These are phyloP conservation scores for Musa beccarii DNA, from an alignment of 176 grass and related monocot genomes.

Conservation along the genomic window DNA sequence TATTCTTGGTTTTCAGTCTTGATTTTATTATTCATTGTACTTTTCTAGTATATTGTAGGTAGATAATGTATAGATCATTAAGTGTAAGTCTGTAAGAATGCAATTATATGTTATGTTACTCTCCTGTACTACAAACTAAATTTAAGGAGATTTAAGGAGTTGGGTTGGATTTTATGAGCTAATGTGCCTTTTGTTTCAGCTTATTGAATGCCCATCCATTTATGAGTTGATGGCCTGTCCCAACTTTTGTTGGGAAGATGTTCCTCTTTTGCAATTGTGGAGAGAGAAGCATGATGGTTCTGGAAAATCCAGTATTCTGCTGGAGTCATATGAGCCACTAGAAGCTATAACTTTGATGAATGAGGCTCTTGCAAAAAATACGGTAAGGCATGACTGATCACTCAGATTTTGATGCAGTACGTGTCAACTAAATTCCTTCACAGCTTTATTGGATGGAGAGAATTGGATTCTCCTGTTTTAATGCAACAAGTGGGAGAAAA, in stretches of 20 bases:
- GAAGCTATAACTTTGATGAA: conserved; percentile 70
- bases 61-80: not conserved
- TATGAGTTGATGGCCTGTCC: conserved; percentile 78
- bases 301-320: conserved; percentile 44
- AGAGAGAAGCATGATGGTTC: conserved; percentile 41
- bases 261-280: conserved; percentile 87
- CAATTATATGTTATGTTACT: not conserved
- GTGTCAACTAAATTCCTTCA: conserved; percentile 1
- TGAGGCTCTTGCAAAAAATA: conserved; percentile 80
- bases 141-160: not conserved
- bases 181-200: conserved; percentile 33
- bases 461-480: not conserved
- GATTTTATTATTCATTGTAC: not conserved
- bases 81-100: not conserved
- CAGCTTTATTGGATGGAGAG: not conserved
- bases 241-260: conserved; percentile 58
- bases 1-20: not conserved
- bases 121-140: not conserved
- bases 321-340: conserved; percentile 71
- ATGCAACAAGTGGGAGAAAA: not conserved
- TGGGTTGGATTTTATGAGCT: not conserved
- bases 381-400: conserved; percentile 26
- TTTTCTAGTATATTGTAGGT: not conserved
- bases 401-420: not conserved
- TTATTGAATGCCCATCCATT: conserved; percentile 95